phyloP scores from a whole-genome alignment of 2,329 filamentous ascomycete genomes.

The Didymella glomerata region DNA sequence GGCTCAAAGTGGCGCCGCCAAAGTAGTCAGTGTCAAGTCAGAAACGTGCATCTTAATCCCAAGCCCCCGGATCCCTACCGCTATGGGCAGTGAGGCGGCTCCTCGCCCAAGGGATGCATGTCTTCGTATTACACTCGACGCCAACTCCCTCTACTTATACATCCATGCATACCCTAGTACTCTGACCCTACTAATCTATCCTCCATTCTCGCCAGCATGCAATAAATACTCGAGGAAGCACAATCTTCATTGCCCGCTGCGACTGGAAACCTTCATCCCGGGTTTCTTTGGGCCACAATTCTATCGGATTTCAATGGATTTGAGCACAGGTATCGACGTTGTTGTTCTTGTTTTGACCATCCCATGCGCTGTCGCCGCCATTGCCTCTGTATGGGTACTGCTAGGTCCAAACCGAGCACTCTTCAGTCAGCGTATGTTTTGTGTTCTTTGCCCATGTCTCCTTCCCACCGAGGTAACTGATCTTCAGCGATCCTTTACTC shows the following conservation, averaged over 20 bases:
- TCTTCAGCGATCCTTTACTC: too few species aligned
- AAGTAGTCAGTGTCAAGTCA: constrained; percentile 32
- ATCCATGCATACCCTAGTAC: constrained; percentile 41
- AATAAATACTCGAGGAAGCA: too few species aligned
- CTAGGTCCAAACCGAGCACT: background rate
- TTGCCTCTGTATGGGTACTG: background rate
- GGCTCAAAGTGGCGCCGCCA: constrained; percentile 45
- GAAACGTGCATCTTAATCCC: constrained; percentile 44
- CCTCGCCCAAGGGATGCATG: constrained; percentile 42
- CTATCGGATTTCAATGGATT: too few species aligned
- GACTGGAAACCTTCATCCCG: too few species aligned
- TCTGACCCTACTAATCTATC: constrained; percentile 38
- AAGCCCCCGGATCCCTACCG: constrained; percentile 48
- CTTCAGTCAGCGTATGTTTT: too few species aligned
- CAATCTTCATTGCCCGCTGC: too few species aligned
- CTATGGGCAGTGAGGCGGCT: constrained; percentile 43
- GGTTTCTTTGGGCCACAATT: too few species aligned
- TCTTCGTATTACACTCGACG: constrained; percentile 45
- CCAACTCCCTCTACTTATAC: constrained; percentile 45
- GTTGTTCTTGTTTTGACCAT: too few species aligned
- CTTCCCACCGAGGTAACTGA: too few species aligned
- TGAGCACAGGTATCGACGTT: too few species aligned
- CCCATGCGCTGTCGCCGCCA: background rate
- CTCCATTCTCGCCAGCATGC: constrained; percentile 46
- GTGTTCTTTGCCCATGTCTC: too few species aligned